Percentiles rank a stretch among this genome's conserved stretches.
These are phyloP conservation scores for Clitocybe nebularis DNA, from an alignment of 1,284 basidiomycete genomes.

Conservation along the genomic window DNA sequence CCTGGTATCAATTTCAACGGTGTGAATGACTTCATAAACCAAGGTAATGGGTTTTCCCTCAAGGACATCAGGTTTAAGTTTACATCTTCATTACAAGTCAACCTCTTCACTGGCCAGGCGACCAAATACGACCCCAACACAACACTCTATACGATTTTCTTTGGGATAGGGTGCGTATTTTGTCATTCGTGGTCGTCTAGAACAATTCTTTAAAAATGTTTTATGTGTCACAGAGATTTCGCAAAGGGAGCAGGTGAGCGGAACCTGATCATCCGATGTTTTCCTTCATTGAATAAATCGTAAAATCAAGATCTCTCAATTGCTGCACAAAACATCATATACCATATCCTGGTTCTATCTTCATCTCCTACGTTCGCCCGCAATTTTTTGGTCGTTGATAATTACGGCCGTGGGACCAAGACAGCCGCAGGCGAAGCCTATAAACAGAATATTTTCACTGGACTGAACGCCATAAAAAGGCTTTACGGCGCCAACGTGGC, in stretches of 20 bases:
- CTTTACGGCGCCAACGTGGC: constrained; percentile 32
- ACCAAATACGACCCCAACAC: constrained; percentile 23
- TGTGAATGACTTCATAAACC: constrained; percentile 28
- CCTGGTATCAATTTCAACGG: constrained; percentile 19
- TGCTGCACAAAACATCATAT: constrained; percentile 32
- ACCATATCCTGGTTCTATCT: constrained; percentile 33
- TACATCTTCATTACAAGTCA: constrained; percentile 12
- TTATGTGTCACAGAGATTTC: no score
- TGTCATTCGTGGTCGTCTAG: no score
- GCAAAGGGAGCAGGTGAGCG: no score
- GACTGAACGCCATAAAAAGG: constrained; percentile 25
- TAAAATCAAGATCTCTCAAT: constrained; percentile 23
- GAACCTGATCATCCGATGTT: not conserved
- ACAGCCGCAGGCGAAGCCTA: constrained; percentile 37
- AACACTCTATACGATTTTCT: constrained; percentile 36
- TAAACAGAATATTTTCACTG: constrained; percentile 36
- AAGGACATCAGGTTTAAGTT: not conserved
- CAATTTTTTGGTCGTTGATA: constrained; percentile 44
- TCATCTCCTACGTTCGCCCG: constrained; percentile 39
- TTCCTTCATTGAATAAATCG: not conserved
- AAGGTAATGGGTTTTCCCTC: no score
- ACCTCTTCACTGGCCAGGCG: constrained; percentile 18
- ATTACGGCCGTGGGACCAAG: constrained; percentile 40
- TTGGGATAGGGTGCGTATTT: constrained; percentile 31
- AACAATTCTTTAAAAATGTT: no score